phyloP scores from a whole-genome alignment of 75 land plant genomes.

The Pinus tabuliformis region DNA sequence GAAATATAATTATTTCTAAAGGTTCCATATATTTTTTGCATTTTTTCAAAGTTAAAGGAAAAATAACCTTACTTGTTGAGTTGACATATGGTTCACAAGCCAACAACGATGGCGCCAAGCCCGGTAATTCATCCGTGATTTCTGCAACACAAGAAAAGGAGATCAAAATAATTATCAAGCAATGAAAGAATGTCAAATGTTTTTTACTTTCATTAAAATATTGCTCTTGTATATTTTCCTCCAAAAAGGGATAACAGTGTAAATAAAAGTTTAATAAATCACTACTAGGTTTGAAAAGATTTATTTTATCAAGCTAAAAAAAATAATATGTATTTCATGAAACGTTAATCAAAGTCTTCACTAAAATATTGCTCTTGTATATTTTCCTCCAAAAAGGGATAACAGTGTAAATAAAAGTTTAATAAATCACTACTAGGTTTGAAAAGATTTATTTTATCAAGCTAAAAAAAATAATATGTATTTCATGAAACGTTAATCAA shows the following conservation, averaged over 20 bases:
- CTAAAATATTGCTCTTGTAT: not conserved
- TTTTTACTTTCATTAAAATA: slow-evolving; percentile 4
- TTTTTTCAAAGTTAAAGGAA: not conserved
- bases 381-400: not conserved
- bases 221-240: not conserved
- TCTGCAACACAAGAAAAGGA: slow-evolving; percentile 39
- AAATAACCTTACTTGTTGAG: slow-evolving; percentile 39
- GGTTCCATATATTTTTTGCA: not conserved
- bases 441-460: not conserved
- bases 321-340: not conserved
- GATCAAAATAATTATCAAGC: not conserved
- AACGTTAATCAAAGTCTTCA: not conserved
- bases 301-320: not conserved
- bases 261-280: not conserved
- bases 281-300: not conserved
- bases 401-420: not conserved
- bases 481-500: not conserved
- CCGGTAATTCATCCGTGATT: slow-evolving; percentile 82
- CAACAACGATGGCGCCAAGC: slow-evolving; percentile 86
- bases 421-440: not conserved
- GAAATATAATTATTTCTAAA: not conserved
- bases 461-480: not conserved
- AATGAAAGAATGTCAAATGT: slow-evolving; percentile 8
- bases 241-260: not conserved
- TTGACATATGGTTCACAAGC: slow-evolving; percentile 67